Evolutionary conservation across 1,139 yeast species (phyloP).

Genomic region (Suzukiozyma palmioleophila): DNA sequence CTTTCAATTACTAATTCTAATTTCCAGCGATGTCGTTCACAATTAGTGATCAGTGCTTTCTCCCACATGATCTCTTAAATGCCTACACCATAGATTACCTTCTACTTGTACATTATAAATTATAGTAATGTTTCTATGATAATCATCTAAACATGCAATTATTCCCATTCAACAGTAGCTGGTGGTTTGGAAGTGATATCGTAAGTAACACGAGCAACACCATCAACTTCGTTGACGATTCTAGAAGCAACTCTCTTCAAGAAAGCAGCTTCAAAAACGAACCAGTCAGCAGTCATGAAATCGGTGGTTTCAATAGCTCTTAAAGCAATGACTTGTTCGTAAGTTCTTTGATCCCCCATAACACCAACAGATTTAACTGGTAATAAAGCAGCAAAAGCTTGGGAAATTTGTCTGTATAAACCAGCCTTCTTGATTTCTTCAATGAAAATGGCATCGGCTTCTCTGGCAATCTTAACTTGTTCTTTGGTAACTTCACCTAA

Average conservation of each 20-base stretch:
- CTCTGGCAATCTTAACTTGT: slow-evolving; percentile 94
- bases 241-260: slow-evolving; percentile 91
- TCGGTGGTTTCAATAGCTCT: slow-evolving; percentile 97
- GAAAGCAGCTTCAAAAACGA: slow-evolving; percentile 86
- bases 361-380: slow-evolving; percentile 99
- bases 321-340: slow-evolving; percentile 97
- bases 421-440: slow-evolving; percentile 95
- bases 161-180: slow-evolving; percentile 99
- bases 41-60: background rate
- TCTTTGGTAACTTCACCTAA: slow-evolving; percentile 92
- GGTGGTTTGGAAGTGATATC: slow-evolving; percentile 99
- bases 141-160: slow-evolving; percentile 17
- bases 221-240: slow-evolving; percentile 96
- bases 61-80: background rate
- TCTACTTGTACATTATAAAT: background rate
- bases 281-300: slow-evolving; percentile 99
- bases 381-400: slow-evolving; percentile 93
- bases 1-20: too few relatives aligned
- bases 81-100: background rate
- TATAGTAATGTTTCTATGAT: background rate
- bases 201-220: slow-evolving; percentile 98
- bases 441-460: slow-evolving; percentile 93
- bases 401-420: slow-evolving; percentile 86
- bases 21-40: too few relatives aligned
- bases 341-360: slow-evolving; percentile 99